Base-by-base conservation (phyloP, 176 grass and related monocot genomes). In the Triticum monococcum region DNA sequence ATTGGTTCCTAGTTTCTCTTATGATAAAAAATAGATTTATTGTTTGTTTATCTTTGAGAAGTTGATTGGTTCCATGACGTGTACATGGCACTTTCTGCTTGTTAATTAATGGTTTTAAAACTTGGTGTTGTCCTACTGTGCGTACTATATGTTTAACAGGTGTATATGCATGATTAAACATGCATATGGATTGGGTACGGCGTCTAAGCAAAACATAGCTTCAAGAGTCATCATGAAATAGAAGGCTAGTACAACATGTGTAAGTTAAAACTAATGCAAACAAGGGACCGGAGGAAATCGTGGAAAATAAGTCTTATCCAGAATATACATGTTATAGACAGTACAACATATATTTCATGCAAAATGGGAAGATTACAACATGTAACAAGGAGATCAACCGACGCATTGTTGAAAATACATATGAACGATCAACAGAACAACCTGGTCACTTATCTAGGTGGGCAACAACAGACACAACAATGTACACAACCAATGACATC, bases 211-310 rank as follows among this genome's bases (percentile, higher is more conserved):
- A 46, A 83, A 20, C 80, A 22, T 78, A 63, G 20, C 64, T 87
- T 87, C 54, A 28, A 64, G 41, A 3, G 41, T 45, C 10, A 12
- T 45, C 3, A 45, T 46, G 11, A 46, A 4, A 46, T 13, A 46
- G 11, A 46, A 13, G 43, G 12, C 43, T 13, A 46, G 43, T 13
- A 46, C 43, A 46, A 13, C 3, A 4, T 13, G 1, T 61, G 24
- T 59, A 89, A 89, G 76, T 66, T 43, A 80, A 84, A 84, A 79
- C 52, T 8, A 31, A 80, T 65, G 54, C 74, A 71, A 7, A 70
- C 20, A 74, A 75, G 24, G 57, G 5, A 18, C 45, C 61, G 46
- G 35, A n/a, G 70, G 10, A 89, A 78, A 62, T 81, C 81, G 79
- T 60, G 79, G 77, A 23, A 78, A 48, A 36, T 64, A 79, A 79